Conservation (phyloP, 139 green algal species). For the Penium margaritaceum region DNA sequence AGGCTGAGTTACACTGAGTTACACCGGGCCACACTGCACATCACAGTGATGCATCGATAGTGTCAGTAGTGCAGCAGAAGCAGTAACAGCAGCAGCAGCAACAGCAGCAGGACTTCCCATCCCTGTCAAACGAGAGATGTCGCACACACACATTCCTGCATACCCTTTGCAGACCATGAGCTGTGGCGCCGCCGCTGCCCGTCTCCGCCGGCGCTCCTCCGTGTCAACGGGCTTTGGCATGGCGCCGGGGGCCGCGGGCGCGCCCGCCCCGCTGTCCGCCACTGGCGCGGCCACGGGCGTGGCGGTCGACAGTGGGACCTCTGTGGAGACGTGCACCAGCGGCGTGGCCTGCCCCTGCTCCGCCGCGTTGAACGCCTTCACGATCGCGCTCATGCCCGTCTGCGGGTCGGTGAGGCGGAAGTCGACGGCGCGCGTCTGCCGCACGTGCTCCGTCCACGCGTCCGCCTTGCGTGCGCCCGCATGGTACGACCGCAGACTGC, state of each 20-base stretch:
- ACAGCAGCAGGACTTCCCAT: too few species aligned
- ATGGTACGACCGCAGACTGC: conserved; percentile 13
- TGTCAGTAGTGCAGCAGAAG: too few species aligned
- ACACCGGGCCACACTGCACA: too few species aligned
- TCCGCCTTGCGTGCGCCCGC: background rate
- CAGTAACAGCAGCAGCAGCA: too few species aligned
- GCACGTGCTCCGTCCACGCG: conserved; percentile 22
- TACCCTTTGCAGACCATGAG: conserved; percentile 9
- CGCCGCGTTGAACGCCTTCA: conserved; percentile 12
- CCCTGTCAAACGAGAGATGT: too few species aligned
- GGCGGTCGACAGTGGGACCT: conserved; percentile 9
- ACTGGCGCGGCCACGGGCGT: background rate
- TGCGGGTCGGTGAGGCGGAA: conserved; percentile 21
- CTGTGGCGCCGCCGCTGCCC: background rate
- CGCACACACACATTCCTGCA: too few species aligned
- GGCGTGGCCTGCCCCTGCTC: background rate
- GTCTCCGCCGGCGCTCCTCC: background rate
- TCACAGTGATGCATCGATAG: too few species aligned
- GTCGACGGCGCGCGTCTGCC: conserved; percentile 22
- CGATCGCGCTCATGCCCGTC: conserved; percentile 12
- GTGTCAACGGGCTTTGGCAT: too few species aligned
- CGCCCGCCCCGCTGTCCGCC: background rate
- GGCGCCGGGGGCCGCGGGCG: background rate
- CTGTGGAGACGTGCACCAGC: conserved; percentile 11
- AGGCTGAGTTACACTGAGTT: too few species aligned